phyloP scores from a whole-genome alignment of 2,329 filamentous ascomycete species.

The Cercospora berteroae region DNA sequence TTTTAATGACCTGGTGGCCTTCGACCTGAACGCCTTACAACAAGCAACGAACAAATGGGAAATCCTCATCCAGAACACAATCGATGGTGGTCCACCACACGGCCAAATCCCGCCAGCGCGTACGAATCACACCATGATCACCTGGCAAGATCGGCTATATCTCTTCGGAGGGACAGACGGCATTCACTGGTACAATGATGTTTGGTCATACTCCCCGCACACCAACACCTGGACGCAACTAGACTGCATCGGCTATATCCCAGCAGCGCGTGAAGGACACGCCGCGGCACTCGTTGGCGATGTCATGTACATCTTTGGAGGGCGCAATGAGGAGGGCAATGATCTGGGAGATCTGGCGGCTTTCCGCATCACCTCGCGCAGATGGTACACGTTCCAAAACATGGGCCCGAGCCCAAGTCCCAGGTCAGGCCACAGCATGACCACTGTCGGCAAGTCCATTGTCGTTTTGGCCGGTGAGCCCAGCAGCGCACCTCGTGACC shows the following conservation, averaged over 20 bases:
- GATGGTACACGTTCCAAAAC: constrained; percentile 99
- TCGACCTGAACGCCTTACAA: constrained; percentile 92
- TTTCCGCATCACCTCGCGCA: constrained; percentile 73
- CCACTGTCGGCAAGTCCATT: constrained; percentile 85
- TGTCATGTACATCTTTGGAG: constrained; percentile 99
- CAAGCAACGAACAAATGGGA: constrained; percentile 92
- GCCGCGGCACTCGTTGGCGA: constrained; percentile 91
- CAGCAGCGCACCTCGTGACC: constrained; percentile 76
- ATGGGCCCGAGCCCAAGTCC: constrained; percentile 96
- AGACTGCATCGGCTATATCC: constrained; percentile 97
- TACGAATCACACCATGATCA: constrained; percentile 92
- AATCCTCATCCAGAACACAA: constrained; percentile 74
- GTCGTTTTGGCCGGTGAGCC: constrained; percentile 93
- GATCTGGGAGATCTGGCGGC: constrained; percentile 93
- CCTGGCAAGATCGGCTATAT: constrained; percentile 89
- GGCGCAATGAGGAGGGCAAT: constrained; percentile 86
- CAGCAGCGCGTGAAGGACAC: constrained; percentile 88
- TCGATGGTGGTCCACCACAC: constrained; percentile 58
- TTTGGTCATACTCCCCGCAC: constrained; percentile 90
- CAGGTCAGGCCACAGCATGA: constrained; percentile 96
- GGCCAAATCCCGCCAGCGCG: constrained; percentile 77
- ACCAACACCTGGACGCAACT: constrained; percentile 81
- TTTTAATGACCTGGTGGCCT: constrained; percentile 94
- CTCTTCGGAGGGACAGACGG: constrained; percentile 98
- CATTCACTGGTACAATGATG: constrained; percentile 96